phyloP scores from a whole-genome alignment of 106 monocot genomes.

The Posidonia australis region DNA sequence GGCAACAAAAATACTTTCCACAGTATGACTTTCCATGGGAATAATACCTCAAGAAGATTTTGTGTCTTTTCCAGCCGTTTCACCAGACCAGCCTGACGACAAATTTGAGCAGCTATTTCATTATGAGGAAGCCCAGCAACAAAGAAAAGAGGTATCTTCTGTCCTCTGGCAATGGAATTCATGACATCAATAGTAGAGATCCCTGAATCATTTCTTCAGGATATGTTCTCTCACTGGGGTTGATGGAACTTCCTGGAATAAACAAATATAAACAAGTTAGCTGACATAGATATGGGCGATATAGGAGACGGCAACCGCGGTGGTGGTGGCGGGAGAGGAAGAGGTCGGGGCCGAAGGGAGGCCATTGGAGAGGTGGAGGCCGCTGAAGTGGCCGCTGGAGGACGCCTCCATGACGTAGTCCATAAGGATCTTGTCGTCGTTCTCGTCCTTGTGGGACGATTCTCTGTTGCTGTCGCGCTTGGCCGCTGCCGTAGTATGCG shows the following conservation, averaged over 20 bases:
- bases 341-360: too few species aligned
- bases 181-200: slow-evolving; percentile 99
- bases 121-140: slow-evolving; percentile 96
- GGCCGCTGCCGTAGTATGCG: too few species aligned
- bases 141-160: slow-evolving; percentile 97
- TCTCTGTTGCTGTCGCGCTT: too few species aligned
- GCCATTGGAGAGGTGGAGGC: too few species aligned
- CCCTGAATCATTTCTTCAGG: slow-evolving; percentile 99
- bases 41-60: slow-evolving; percentile 61
- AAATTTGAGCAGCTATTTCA: slow-evolving; percentile 98
- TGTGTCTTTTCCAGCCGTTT: slow-evolving; percentile 66
- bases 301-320: too few species aligned
- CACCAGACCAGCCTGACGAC: slow-evolving; percentile 98
- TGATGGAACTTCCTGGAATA: slow-evolving; percentile 92
- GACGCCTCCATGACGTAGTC: too few species aligned
- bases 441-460: too few species aligned
- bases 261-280: slow-evolving; percentile 4
- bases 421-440: too few species aligned
- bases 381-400: too few species aligned
- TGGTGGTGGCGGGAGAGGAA: too few species aligned
- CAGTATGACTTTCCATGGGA: too few species aligned
- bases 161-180: slow-evolving; percentile 98
- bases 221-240: slow-evolving; percentile 97
- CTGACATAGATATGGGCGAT: slow-evolving; percentile 1
- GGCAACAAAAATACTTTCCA: too few species aligned